A percentile compares a stretch with the other conserved stretches of the same genome.
phyloP scores from a whole-genome alignment of 1,284 basidiomycete species.

The Boletus semigastroideus region DNA sequence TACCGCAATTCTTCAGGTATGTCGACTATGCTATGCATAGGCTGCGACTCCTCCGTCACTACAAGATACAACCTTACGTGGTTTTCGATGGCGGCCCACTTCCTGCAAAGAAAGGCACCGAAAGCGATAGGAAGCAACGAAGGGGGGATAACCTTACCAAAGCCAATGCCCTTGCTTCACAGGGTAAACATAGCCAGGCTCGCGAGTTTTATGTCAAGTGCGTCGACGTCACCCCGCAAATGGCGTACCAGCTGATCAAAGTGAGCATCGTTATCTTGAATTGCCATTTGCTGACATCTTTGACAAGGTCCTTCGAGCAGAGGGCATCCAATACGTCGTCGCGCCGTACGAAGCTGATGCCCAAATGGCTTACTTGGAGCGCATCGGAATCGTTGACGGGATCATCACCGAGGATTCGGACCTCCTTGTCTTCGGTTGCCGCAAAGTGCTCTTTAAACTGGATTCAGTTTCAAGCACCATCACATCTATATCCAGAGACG shows the following conservation, averaged over 20 bases:
- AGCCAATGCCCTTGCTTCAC: slow-evolving; percentile 71
- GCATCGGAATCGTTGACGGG: slow-evolving; percentile 80
- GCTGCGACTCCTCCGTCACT: slow-evolving; percentile 82
- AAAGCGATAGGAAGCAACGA: slow-evolving; percentile 74
- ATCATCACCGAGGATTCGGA: slow-evolving; percentile 99
- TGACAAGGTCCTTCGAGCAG: slow-evolving; percentile 75
- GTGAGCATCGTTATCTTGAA: slow-evolving; percentile 40
- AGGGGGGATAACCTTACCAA: slow-evolving; percentile 67
- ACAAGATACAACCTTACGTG: slow-evolving; percentile 85
- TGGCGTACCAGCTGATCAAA: slow-evolving; percentile 98
- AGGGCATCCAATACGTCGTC: slow-evolving; percentile 83
- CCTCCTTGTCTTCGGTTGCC: slow-evolving; percentile 94
- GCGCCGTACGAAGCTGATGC: slow-evolving; percentile 99
- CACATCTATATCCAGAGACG: slow-evolving; percentile 74
- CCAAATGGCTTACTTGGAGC: slow-evolving; percentile 92
- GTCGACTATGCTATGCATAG: slow-evolving; percentile 96
- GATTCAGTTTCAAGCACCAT: slow-evolving; percentile 75
- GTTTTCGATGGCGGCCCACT: slow-evolving; percentile 97
- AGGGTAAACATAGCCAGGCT: slow-evolving; percentile 80
- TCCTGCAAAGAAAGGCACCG: slow-evolving; percentile 92
- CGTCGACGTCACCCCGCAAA: slow-evolving; percentile 94
- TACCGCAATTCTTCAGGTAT: slow-evolving; percentile 57
- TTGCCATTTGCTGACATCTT: slow-evolving; percentile 9
- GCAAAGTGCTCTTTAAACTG: slow-evolving; percentile 84
- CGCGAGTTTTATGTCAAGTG: slow-evolving; percentile 89